These are phyloP conservation scores for Pisolithus microcarpus DNA, from an alignment of 768 basidiomycete genomes.

Conservation along the genomic window DNA sequence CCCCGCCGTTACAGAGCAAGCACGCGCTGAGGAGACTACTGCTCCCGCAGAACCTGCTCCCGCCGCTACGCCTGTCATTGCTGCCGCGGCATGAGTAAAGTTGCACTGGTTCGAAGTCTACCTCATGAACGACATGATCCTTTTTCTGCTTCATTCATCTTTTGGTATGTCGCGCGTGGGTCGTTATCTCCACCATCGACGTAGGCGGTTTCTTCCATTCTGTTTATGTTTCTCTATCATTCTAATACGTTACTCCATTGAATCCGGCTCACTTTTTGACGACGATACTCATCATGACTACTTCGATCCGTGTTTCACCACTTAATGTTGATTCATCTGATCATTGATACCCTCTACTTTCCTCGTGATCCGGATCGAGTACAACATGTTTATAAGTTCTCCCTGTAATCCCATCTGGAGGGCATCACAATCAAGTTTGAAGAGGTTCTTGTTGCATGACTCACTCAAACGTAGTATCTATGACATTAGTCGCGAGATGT, in stretches of 20 bases:
- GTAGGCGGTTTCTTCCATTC: constrained; percentile 30
- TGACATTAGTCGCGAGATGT: too few species aligned
- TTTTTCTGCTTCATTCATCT: constrained; percentile 18
- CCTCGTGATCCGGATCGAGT: constrained; percentile 23
- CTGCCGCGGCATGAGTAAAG: constrained; percentile 65
- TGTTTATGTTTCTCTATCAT: constrained; percentile 28
- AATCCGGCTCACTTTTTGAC: constrained; percentile 56
- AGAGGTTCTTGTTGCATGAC: not conserved
- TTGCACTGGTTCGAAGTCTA: constrained; percentile 12
- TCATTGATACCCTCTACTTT: constrained; percentile 43
- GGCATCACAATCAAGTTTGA: constrained; percentile 1
- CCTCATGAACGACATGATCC: constrained; percentile 41
- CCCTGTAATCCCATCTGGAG: constrained; percentile 26
- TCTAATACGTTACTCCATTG: constrained; percentile 42
- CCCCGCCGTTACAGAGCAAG: constrained; percentile 40
- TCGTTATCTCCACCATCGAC: constrained; percentile 31
- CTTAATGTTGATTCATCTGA: constrained; percentile 65
- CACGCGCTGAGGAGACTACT: constrained; percentile 29
- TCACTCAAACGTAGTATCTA: not conserved
- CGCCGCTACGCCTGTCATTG: constrained; percentile 55
- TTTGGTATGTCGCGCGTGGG: constrained; percentile 34
- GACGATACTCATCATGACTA: constrained; percentile 52
- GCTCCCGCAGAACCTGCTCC: constrained; percentile 31
- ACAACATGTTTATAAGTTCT: constrained; percentile 27
- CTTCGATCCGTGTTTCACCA: constrained; percentile 51